Percentiles rank a stretch among this genome's conserved stretches.
These are phyloP conservation scores for Cystobasidium slooffiae DNA, from an alignment of 1,284 basidiomycete genomes.

Conservation along the genomic window DNA sequence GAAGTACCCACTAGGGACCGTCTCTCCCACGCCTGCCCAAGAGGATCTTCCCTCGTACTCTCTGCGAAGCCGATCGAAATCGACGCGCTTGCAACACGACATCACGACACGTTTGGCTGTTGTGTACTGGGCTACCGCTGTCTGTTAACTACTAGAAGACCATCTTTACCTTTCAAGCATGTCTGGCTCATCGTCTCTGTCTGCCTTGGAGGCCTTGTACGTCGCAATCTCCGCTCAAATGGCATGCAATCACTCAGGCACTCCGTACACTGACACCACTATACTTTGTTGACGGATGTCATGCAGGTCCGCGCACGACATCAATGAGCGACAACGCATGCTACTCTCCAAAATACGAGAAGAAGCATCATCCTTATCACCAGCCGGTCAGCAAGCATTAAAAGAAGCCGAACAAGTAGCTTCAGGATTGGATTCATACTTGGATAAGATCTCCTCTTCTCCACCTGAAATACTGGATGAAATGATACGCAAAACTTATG, in stretches of 20 bases:
- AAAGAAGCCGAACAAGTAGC: constrained; percentile 44
- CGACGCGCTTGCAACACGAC: no score
- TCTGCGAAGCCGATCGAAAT: no score
- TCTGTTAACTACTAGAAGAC: neutral
- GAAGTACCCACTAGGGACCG: no score
- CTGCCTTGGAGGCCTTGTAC: constrained; percentile 38
- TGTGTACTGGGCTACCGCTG: no score
- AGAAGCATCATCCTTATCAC: constrained; percentile 20
- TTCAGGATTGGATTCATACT: constrained; percentile 46
- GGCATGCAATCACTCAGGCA: neutral
- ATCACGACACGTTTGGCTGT: no score
- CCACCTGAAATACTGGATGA: constrained; percentile 44
- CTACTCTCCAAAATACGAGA: constrained; percentile 30
- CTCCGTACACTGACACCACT: neutral
- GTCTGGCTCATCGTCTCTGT: constrained; percentile 43
- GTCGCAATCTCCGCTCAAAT: neutral
- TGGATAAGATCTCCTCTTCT: constrained; percentile 43
- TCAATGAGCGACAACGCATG: constrained; percentile 29
- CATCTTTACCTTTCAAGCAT: constrained; percentile 6
- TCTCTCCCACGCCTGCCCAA: no score
- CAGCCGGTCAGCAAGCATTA: constrained; percentile 16
- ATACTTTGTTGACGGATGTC: neutral
- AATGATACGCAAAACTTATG: constrained; percentile 46
- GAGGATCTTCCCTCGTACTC: no score
- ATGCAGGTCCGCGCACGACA: constrained; percentile 38